Percentiles rank a stretch among this genome's conserved stretches.
Conservation (phyloP, 2,329 filamentous ascomycete genomes). For the Aspergillus sp. region DNA sequence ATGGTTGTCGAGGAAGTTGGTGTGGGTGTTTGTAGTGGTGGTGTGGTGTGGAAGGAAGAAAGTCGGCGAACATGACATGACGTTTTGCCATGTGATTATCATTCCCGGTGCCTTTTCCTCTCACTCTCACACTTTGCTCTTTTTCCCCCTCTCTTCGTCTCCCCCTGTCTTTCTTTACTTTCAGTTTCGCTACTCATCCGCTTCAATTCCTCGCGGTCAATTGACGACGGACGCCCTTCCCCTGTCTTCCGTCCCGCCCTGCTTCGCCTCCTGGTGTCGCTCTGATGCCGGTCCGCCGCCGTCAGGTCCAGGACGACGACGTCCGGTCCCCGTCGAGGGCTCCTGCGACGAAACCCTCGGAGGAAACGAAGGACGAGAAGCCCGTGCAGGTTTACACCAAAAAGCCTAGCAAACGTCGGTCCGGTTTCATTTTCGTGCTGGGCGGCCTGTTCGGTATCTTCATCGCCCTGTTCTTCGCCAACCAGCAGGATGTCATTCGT, state of each 20-base stretch:
- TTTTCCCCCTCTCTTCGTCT: not conserved
- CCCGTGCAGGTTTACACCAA: constrained; percentile 32
- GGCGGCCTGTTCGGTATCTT: constrained; percentile 88
- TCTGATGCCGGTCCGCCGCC: constrained; percentile 38
- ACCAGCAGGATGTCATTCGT: constrained; percentile 83
- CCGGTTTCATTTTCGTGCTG: constrained; percentile 78
- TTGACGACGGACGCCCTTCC: constrained; percentile 2
- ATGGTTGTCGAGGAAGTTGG: not conserved
- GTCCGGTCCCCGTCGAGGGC: constrained; percentile 18
- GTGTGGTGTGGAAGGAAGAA: not conserved
- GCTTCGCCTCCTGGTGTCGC: constrained; percentile 13
- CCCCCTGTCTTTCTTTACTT: constrained; percentile 1
- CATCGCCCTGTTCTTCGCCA: constrained; percentile 85
- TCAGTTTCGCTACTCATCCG: not conserved
- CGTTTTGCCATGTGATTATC: constrained; percentile 11
- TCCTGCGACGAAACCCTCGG: not conserved
- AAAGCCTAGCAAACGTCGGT: constrained; percentile 64
- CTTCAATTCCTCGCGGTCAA: not conserved
- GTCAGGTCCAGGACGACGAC: constrained; percentile 38
- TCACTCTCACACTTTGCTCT: not conserved
- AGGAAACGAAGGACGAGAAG: constrained; percentile 6
- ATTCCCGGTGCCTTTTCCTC: not conserved
- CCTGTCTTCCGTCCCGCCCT: not conserved
- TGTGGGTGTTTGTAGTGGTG: not conserved
- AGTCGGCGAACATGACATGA: not conserved